Evolutionary conservation across 2,329 filamentous ascomycete genomes (phyloP).

Genomic region (Dactylellina haptotyla): DNA sequence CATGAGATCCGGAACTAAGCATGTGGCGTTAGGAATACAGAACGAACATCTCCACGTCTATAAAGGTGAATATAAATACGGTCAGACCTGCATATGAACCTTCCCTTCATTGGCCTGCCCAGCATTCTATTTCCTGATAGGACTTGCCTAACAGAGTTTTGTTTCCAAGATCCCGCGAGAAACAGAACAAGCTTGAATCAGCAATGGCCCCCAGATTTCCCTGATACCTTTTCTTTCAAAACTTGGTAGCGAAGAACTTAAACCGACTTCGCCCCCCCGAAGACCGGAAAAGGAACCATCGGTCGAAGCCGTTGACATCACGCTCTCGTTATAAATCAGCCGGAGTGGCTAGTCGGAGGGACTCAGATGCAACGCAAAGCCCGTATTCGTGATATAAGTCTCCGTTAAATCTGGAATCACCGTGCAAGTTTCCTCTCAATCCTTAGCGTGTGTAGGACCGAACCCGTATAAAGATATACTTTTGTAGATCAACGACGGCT

Average conservation of each 20-base stretch:
- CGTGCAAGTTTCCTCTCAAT: not conserved
- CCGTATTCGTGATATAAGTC: not conserved
- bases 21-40: no score
- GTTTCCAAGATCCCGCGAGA: no score
- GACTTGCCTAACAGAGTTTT: no score
- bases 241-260: constrained; percentile 16
- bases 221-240: not conserved
- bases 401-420: constrained; percentile 5
- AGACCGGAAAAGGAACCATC: constrained; percentile 3
- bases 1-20: no score
- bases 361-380: not conserved
- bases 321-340: not conserved
- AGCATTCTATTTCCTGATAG: no score
- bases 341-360: not conserved
- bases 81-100: no score
- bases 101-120: no score
- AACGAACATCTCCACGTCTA: no score
- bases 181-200: not conserved
- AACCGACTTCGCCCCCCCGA: not conserved
- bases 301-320: constrained; percentile 18
- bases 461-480: not conserved
- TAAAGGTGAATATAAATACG: no score
- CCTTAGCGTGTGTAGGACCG: not conserved
- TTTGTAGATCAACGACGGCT: constrained; percentile 3
- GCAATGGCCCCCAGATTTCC: not conserved